phyloP scores from a whole-genome alignment of 2,329 filamentous ascomycete species.

The Leptographium lundbergii region DNA sequence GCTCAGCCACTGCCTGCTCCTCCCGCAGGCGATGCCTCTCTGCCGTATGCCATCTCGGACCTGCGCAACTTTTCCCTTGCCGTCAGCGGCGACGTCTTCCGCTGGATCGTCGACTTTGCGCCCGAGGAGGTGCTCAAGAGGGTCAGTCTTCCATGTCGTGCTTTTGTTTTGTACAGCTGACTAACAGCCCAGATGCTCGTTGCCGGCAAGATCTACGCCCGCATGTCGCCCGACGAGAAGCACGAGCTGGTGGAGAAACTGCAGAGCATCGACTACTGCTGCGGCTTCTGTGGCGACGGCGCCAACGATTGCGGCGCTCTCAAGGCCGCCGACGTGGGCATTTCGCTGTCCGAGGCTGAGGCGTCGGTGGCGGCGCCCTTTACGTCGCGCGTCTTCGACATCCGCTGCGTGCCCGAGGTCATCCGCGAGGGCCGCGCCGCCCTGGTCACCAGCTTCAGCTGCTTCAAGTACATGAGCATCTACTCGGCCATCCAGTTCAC shows the following conservation, averaged over 20 bases:
- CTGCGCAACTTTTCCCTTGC: constrained; percentile 79
- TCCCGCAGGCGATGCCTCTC: constrained; percentile 61
- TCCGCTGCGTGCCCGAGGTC: constrained; percentile 85
- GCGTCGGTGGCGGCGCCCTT: constrained; percentile 97
- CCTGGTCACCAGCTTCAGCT: constrained; percentile 96
- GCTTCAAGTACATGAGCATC: constrained; percentile 99
- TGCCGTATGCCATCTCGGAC: constrained; percentile 75
- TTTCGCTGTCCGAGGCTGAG: constrained; percentile 92
- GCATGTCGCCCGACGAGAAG: constrained; percentile 98
- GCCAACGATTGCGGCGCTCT: constrained; percentile 95
- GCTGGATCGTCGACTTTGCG: constrained; percentile 90
- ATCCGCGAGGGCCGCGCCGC: constrained; percentile 90
- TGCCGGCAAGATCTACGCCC: constrained; percentile 82
- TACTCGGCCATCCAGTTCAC: constrained; percentile 99
- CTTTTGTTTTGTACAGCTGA: no score
- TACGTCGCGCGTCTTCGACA: constrained; percentile 90
- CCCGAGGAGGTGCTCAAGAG: constrained; percentile 63
- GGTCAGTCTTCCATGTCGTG: constrained; percentile 19
- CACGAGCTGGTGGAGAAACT: constrained; percentile 95
- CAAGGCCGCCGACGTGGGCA: constrained; percentile 94
- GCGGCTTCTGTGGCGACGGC: constrained; percentile 92
- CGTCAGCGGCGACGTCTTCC: constrained; percentile 85
- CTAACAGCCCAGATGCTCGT: constrained; percentile 61
- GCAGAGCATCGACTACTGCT: constrained; percentile 90
- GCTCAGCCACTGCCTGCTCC: constrained; percentile 38